phyloP scores from a whole-genome alignment of 2,329 filamentous ascomycete genomes.

The Apiospora phragmitis region DNA sequence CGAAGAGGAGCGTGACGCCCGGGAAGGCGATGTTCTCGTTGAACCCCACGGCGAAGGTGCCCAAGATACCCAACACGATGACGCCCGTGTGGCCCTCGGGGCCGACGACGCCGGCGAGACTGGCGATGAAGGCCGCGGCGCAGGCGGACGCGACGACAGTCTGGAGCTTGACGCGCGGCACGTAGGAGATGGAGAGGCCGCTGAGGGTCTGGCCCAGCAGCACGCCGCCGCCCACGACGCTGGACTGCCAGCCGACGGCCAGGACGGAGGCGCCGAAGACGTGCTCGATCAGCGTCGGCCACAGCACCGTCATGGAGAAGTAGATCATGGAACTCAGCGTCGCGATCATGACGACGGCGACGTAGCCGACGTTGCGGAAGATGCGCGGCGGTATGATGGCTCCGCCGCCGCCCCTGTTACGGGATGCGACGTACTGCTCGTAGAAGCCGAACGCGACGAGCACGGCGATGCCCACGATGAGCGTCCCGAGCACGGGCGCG shows the following conservation, averaged over 20 bases:
- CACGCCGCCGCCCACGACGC: constrained; percentile 42
- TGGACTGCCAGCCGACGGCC: constrained; percentile 42
- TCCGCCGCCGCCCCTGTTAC: constrained; percentile 10
- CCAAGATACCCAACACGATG: constrained; percentile 35
- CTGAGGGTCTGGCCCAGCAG: constrained; percentile 40
- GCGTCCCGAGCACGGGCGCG: constrained; percentile 35
- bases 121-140: constrained; percentile 35
- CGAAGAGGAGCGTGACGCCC: constrained; percentile 45
- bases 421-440: constrained; percentile 37
- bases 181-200: constrained; percentile 36
- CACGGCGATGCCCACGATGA: constrained; percentile 39
- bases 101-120: constrained; percentile 29
- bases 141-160: constrained; percentile 30
- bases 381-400: constrained; percentile 44
- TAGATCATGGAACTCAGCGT: constrained; percentile 45
- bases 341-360: constrained; percentile 39
- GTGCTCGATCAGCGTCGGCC: constrained; percentile 42
- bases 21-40: constrained; percentile 43
- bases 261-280: constrained; percentile 41
- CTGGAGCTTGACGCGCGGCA: constrained; percentile 38
- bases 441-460: constrained; percentile 39
- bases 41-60: constrained; percentile 34
- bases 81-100: constrained; percentile 26
- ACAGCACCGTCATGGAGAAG: constrained; percentile 44
- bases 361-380: constrained; percentile 40